A percentile compares a stretch with the other conserved stretches of the same genome.
These are phyloP conservation scores for Mycosphaerella sp. DNA, from an alignment of 2,329 filamentous ascomycete genomes.

Conservation along the genomic window DNA sequence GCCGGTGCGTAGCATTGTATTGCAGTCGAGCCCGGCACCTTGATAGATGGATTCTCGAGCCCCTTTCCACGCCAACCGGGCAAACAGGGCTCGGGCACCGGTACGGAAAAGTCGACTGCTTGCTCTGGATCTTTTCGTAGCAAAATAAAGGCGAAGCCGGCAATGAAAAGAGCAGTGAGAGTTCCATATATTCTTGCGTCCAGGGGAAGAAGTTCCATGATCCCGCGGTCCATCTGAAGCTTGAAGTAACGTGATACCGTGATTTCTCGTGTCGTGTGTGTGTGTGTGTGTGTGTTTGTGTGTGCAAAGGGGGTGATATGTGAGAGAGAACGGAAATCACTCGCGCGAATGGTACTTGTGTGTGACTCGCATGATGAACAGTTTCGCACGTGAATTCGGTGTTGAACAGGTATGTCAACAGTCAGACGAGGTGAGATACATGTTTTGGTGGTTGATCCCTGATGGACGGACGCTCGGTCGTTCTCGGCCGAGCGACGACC, in stretches of 20 bases:
- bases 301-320: too few relatives aligned
- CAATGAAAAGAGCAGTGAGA: not conserved
- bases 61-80: conserved; percentile 49
- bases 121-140: conserved; percentile 16
- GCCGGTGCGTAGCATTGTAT: conserved; percentile 87
- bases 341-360: too few relatives aligned
- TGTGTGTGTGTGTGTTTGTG: too few relatives aligned
- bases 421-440: too few relatives aligned
- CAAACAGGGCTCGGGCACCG: conserved; percentile 55
- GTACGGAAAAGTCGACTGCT: conserved; percentile 31
- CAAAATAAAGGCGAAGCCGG: conserved; percentile 2
- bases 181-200: conserved; percentile 3
- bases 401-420: too few relatives aligned
- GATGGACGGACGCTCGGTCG: too few relatives aligned
- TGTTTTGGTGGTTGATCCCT: too few relatives aligned
- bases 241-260: not conserved
- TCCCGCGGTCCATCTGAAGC: not conserved
- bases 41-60: conserved; percentile 56
- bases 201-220: not conserved
- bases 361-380: too few relatives aligned
- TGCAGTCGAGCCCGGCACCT: conserved; percentile 57
- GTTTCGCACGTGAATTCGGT: too few relatives aligned
- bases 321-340: too few relatives aligned
- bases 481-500: too few relatives aligned
- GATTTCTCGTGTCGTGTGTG: not conserved